Evolutionary conservation across 2,329 filamentous ascomycete species (phyloP).

Genomic region (Fusarium humuli): DNA sequence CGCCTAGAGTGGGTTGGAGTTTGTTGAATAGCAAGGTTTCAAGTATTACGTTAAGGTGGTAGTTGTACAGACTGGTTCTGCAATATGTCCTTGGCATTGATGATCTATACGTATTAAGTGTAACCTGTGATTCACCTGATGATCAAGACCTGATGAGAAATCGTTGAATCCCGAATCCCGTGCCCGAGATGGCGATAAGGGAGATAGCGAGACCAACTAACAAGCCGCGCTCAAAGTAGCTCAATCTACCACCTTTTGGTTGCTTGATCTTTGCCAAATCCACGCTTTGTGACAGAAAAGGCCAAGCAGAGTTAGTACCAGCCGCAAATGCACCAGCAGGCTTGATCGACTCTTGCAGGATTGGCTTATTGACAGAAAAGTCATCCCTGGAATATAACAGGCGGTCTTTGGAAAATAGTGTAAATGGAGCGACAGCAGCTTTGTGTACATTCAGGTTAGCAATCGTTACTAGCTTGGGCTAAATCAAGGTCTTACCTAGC

Average conservation of each 20-base stretch:
- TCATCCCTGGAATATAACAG: background rate
- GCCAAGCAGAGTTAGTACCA: background rate
- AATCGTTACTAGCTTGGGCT: background rate
- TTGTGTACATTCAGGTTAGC: background rate
- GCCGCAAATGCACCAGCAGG: rapidly evolving
- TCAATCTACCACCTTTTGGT: background rate
- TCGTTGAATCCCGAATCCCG: background rate
- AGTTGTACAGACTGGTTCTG: too few species aligned
- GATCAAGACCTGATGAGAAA: too few species aligned
- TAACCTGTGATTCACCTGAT: too few species aligned
- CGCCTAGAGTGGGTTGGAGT: too few species aligned
- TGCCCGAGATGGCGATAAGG: background rate
- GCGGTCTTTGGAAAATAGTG: background rate
- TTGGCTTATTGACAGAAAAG: background rate
- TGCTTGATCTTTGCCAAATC: background rate
- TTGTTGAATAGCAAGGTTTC: too few species aligned
- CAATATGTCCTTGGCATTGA: too few species aligned
- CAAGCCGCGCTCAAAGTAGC: background rate
- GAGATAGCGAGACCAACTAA: background rate
- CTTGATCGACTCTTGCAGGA: background rate
- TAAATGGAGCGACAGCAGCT: background rate
- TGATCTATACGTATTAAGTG: too few species aligned
- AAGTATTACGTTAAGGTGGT: too few species aligned
- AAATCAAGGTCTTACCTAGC: background rate
- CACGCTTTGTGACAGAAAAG: background rate